Conservation (phyloP, 2,329 filamentous ascomycete species). For the Fusarium foetens region DNA sequence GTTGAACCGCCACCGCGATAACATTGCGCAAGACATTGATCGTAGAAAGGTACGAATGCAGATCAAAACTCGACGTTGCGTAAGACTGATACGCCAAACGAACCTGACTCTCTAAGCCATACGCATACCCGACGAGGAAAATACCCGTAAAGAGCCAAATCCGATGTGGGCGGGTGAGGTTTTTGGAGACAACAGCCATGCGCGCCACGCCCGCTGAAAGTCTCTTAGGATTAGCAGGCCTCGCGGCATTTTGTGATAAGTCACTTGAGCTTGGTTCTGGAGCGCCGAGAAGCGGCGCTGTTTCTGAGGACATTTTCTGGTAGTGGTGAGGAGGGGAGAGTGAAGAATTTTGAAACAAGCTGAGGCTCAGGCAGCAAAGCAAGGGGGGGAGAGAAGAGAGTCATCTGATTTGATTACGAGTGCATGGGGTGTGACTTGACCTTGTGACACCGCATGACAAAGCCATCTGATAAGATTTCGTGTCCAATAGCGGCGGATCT, state of each 20-base stretch:
- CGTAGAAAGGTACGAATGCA: slow-evolving; percentile 67
- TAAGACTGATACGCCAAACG: slow-evolving; percentile 64
- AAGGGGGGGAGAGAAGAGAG: not conserved
- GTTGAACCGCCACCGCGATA: slow-evolving; percentile 68
- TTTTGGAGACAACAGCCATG: slow-evolving; percentile 60
- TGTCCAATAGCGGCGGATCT: slow-evolving; percentile 41
- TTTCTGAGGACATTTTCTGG: slow-evolving; percentile 19
- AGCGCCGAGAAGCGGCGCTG: slow-evolving; percentile 24
- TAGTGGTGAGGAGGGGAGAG: not conserved
- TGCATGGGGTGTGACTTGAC: slow-evolving; percentile 1
- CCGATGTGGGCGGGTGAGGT: slow-evolving; percentile 59
- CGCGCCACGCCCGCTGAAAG: slow-evolving; percentile 59
- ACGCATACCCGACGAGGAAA: slow-evolving; percentile 69
- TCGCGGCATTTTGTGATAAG: not conserved
- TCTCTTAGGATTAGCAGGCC: slow-evolving; percentile 7
- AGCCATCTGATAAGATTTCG: slow-evolving; percentile 43
- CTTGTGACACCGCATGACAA: slow-evolving; percentile 32
- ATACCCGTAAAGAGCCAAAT: slow-evolving; percentile 64
- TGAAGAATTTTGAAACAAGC: slow-evolving; percentile 4
- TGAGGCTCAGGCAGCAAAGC: not conserved
- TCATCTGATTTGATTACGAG: slow-evolving; percentile 15
- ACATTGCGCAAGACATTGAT: slow-evolving; percentile 68
- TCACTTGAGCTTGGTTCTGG: not conserved
- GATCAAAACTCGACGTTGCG: slow-evolving; percentile 61
- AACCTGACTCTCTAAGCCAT: slow-evolving; percentile 65